phyloP scores from a whole-genome alignment of 176 grass and related monocot genomes.

The Cymbopogon citratus region DNA sequence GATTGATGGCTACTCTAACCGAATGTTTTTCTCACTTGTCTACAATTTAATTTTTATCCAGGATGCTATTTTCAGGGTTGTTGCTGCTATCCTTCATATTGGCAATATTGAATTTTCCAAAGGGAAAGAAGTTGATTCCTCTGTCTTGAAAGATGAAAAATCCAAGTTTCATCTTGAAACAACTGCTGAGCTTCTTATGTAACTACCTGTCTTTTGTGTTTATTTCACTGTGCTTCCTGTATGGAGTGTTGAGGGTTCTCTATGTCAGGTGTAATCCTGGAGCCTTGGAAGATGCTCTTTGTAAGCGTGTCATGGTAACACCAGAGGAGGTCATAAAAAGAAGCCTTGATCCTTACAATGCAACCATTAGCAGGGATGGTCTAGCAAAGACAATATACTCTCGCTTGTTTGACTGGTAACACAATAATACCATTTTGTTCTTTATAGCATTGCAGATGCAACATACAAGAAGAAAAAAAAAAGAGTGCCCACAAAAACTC shows the following conservation, averaged over 20 bases:
- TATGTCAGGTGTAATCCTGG: conserved; percentile 80
- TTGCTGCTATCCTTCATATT: conserved; percentile 97
- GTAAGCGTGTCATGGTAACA: conserved; percentile 96
- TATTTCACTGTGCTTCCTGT: conserved; percentile 19
- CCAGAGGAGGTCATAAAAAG: conserved; percentile 99
- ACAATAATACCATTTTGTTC: conserved; percentile 19
- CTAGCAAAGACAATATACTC: conserved; percentile 98
- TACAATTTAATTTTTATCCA: conserved; percentile 53
- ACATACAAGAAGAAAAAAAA: background rate
- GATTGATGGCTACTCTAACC: conserved; percentile 20
- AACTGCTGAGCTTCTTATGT: conserved; percentile 95
- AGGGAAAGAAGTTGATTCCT: conserved; percentile 93
- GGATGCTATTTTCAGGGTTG: conserved; percentile 98
- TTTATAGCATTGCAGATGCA: conserved; percentile 5
- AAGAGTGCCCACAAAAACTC: background rate
- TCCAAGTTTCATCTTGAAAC: conserved; percentile 97
- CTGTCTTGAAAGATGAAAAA: conserved; percentile 91
- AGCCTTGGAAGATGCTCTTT: conserved; percentile 86
- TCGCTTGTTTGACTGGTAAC: conserved; percentile 99
- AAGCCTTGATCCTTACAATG: conserved; percentile 85
- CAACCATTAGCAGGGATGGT: conserved; percentile 94
- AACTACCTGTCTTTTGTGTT: conserved; percentile 33
- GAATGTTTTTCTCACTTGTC: conserved; percentile 25
- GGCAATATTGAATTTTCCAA: conserved; percentile 97
- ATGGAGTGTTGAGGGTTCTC: conserved; percentile 20